A percentile compares a stretch with the other conserved stretches of the same genome.
phyloP scores from a whole-genome alignment of 2,329 filamentous ascomycete genomes.

The Rhynchosporium agropyri region DNA sequence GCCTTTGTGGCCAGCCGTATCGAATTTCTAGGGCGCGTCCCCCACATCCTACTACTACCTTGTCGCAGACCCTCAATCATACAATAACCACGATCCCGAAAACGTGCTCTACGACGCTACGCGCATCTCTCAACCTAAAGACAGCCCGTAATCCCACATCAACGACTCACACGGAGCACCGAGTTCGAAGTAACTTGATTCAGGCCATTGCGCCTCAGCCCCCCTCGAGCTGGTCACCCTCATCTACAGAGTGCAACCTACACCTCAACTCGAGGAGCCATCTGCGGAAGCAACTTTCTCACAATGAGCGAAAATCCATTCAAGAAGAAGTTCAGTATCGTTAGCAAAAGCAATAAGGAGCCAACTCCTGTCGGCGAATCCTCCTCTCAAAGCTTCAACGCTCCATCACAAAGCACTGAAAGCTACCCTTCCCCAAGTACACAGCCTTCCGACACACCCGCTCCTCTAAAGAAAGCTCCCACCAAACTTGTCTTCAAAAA shows the following conservation, averaged over 20 bases:
- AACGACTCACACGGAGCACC: too few species aligned
- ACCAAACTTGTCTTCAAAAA: constrained; percentile 37
- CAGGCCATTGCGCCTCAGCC: neutral
- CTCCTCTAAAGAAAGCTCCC: constrained; percentile 3
- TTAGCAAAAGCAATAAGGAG: neutral
- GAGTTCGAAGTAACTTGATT: neutral
- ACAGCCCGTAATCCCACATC: too few species aligned
- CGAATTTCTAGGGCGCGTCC: constrained; percentile 23
- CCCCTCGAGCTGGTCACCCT: neutral
- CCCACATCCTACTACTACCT: neutral
- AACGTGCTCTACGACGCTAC: too few species aligned
- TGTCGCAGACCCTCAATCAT: too few species aligned
- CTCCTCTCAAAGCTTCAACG: constrained; percentile 13
- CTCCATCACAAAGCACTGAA: constrained; percentile 10
- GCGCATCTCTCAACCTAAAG: too few species aligned
- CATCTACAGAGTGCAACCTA: neutral
- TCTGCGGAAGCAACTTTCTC: constrained; percentile 3
- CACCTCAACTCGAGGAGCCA: constrained; percentile 1
- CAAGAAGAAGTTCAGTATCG: constrained; percentile 31
- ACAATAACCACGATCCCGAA: too few species aligned
- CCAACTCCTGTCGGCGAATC: constrained; percentile 5
- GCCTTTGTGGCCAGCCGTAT: constrained; percentile 20
- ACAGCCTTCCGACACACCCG: constrained; percentile 26
- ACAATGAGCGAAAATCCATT: constrained; percentile 33
- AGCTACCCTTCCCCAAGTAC: constrained; percentile 27